Percentiles rank a stretch among this genome's conserved stretches.
phyloP scores from a whole-genome alignment of 352 stramenopile genomes.

The Globisporangium cylindrosporum region DNA sequence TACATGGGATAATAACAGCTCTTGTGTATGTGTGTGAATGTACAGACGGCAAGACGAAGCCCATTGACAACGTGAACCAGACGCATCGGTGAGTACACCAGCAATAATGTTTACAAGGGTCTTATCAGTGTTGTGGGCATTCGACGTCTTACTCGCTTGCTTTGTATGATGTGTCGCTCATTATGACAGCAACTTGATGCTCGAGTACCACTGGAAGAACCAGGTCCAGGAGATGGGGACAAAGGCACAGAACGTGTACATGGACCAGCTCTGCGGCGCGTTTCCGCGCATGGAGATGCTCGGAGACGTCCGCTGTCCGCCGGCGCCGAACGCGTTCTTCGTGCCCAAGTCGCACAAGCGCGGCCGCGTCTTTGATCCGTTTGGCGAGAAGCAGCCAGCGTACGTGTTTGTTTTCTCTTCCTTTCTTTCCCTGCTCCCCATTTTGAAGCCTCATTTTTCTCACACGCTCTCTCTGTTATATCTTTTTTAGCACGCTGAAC shows the following conservation, averaged over 20 bases:
- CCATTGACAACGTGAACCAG: constrained; percentile 81
- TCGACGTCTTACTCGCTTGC: background rate
- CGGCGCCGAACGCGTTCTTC: constrained; percentile 64
- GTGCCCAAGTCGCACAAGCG: constrained; percentile 83
- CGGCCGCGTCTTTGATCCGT: constrained; percentile 76
- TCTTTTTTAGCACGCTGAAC: constrained; percentile 53
- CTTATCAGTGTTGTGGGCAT: background rate
- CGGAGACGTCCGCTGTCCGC: constrained; percentile 72
- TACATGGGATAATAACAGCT: background rate
- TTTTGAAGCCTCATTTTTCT: background rate
- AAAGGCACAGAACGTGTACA: constrained; percentile 79
- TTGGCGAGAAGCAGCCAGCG: constrained; percentile 79
- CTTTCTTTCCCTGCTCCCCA: background rate
- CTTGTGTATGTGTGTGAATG: background rate
- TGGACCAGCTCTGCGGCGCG: constrained; percentile 62
- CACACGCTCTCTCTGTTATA: constrained; percentile 4
- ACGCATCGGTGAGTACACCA: constrained; percentile 52
- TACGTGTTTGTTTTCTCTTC: constrained; percentile 18
- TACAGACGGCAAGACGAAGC: constrained; percentile 83
- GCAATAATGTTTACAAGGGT: background rate
- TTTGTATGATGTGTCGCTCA: constrained; percentile 2
- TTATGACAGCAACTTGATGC: constrained; percentile 66
- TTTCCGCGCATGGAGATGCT: constrained; percentile 85
- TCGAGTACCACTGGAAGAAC: constrained; percentile 90
- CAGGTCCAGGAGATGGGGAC: constrained; percentile 84